Evolutionary conservation across 768 basidiomycete genomes (phyloP).

Genomic region (Leucocoprinus sp.): DNA sequence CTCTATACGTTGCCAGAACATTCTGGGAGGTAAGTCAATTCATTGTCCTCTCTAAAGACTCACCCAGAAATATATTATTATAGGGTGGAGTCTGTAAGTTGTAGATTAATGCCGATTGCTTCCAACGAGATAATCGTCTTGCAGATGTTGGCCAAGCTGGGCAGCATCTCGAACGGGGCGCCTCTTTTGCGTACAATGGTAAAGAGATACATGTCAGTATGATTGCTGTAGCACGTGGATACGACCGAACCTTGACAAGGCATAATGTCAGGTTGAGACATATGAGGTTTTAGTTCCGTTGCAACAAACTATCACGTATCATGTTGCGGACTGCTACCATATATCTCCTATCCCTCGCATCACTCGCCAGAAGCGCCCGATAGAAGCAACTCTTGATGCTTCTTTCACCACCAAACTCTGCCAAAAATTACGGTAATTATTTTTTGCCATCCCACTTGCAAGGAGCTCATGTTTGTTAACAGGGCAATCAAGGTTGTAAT

Average conservation of each 20-base stretch:
- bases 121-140: too few relatives aligned
- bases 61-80: background rate
- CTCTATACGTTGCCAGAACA: constrained; percentile 17
- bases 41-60: background rate
- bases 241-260: background rate
- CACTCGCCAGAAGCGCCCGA: constrained; percentile 2
- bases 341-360: constrained; percentile 15
- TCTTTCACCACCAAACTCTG: background rate
- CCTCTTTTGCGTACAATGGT: constrained; percentile 18
- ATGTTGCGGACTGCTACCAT: constrained; percentile 9
- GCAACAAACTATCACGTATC: constrained; percentile 15
- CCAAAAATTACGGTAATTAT: constrained; percentile 7
- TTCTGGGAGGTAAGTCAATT: constrained; percentile 15
- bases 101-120: background rate
- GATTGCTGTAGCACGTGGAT: background rate
- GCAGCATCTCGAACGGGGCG: constrained; percentile 15
- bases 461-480: background rate
- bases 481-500: constrained; percentile 17
- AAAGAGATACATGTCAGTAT: constrained; percentile 15
- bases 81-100: constrained; percentile 9
- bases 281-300: constrained; percentile 19
- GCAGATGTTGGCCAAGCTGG: constrained; percentile 18
- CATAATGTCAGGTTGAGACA: constrained; percentile 13
- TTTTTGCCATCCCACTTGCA: background rate
- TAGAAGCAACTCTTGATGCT: background rate